These are phyloP conservation scores for Neurospora sp. DNA, from an alignment of 495 filamentous ascomycete genomes.

Conservation along the genomic window DNA sequence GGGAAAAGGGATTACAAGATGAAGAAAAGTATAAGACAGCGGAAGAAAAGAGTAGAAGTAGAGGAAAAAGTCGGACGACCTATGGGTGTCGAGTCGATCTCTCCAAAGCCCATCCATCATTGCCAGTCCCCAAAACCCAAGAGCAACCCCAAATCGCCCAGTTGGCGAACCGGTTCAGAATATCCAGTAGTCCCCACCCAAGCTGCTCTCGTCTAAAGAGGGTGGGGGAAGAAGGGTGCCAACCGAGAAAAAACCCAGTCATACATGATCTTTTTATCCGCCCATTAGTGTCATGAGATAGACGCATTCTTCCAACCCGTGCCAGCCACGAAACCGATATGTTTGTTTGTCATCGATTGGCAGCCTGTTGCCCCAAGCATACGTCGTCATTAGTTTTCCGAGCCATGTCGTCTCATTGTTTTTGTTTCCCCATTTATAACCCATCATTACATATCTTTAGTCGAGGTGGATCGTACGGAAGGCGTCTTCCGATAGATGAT, in stretches of 20 bases:
- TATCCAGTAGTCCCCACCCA: background rate
- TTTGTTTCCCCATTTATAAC: slow-evolving; percentile 19
- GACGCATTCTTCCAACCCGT: background rate
- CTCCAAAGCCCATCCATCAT: background rate
- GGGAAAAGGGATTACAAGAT: background rate
- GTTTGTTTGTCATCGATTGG: background rate
- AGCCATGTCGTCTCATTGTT: slow-evolving; percentile 5
- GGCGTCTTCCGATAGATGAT: background rate
- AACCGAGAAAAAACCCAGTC: background rate
- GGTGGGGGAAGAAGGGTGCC: background rate
- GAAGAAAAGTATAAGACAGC: background rate
- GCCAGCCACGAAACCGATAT: background rate
- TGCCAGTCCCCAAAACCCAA: background rate
- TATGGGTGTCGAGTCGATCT: background rate
- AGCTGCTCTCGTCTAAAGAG: background rate
- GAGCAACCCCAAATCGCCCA: background rate
- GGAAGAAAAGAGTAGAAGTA: background rate
- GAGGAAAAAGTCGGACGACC: background rate
- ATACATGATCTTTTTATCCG: background rate
- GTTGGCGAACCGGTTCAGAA: background rate
- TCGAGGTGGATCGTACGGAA: background rate
- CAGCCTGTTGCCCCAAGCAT: background rate
- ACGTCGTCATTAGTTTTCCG: slow-evolving; percentile 18
- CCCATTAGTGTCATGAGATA: background rate
- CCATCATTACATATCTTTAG: slow-evolving; percentile 14